phyloP scores from a whole-genome alignment of 179 eudicot species.

The Beta lomatogona region DNA sequence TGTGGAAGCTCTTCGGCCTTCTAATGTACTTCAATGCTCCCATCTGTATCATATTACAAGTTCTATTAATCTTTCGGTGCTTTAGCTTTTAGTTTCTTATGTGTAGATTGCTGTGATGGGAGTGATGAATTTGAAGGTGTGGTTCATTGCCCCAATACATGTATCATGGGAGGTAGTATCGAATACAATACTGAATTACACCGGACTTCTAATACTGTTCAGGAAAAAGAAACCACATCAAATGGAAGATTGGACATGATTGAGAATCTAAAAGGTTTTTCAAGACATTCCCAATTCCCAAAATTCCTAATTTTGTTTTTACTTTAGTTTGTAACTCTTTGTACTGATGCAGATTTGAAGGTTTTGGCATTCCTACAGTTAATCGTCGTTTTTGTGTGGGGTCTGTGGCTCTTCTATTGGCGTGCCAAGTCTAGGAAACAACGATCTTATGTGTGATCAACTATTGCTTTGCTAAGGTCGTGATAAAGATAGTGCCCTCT shows the following conservation, averaged over 20 bases:
- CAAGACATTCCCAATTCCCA: not conserved
- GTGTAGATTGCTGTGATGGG: conserved; percentile 93
- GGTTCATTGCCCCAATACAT: conserved; percentile 68
- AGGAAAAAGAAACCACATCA: conserved; percentile 33
- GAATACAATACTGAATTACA: conserved; percentile 44
- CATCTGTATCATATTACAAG: not conserved
- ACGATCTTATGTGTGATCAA: conserved; percentile 9
- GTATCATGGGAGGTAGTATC: conserved; percentile 82
- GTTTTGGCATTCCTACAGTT: conserved; percentile 58
- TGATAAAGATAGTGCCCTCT: no score
- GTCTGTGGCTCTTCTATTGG: conserved; percentile 36
- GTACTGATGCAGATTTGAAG: conserved; percentile 60
- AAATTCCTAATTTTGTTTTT: not conserved
- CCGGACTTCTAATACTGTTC: conserved; percentile 32
- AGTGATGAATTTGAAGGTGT: conserved; percentile 85
- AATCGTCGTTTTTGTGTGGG: conserved; percentile 43
- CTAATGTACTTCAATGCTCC: not conserved
- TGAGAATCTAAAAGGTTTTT: conserved; percentile 58
- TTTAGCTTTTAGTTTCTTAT: not conserved
- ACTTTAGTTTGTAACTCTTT: not conserved
- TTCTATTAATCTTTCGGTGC: not conserved
- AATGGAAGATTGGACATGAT: conserved; percentile 39
- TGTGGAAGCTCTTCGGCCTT: not conserved
- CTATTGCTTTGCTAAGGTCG: not conserved
- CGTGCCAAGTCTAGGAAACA: conserved; percentile 49